Conservation (phyloP, 2,329 filamentous ascomycete species). For the Cytospora chrysosperma region DNA sequence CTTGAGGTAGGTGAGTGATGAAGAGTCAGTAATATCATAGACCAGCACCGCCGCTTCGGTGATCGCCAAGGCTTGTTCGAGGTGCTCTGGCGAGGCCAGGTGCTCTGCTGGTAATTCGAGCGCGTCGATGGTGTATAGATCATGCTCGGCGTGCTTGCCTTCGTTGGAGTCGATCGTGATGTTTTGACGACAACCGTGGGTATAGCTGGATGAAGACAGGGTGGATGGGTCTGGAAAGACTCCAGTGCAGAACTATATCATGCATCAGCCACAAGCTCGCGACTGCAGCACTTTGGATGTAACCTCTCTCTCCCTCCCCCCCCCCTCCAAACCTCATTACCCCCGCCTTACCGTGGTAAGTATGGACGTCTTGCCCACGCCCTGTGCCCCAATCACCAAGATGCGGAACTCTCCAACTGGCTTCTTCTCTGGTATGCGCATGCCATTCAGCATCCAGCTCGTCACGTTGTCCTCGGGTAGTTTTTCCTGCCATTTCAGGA, state of each 20-base stretch:
- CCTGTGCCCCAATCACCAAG: constrained; percentile 39
- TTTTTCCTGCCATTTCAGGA: constrained; percentile 41
- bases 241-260: constrained; percentile 35
- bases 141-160: constrained; percentile 28
- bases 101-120: constrained; percentile 38
- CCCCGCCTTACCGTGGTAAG: constrained; percentile 38
- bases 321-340: constrained; percentile 28
- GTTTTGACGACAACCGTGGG: constrained; percentile 34
- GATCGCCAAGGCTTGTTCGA: constrained; percentile 39
- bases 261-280: constrained; percentile 6
- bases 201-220: constrained; percentile 27
- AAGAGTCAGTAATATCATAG: constrained; percentile 34
- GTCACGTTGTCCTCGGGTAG: constrained; percentile 27
- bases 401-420: constrained; percentile 39
- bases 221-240: constrained; percentile 29
- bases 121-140: constrained; percentile 37
- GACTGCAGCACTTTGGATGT: background rate
- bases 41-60: constrained; percentile 42
- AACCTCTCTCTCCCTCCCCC: too few relatives aligned
- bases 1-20: constrained; percentile 29
- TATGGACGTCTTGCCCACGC: constrained; percentile 43
- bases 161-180: constrained; percentile 33
- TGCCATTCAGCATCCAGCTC: constrained; percentile 11
- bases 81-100: constrained; percentile 33
- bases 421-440: constrained; percentile 12